Evolutionary conservation across 768 basidiomycete species (phyloP).

Genomic region (Porphyrellus cyaneotinctus): DNA sequence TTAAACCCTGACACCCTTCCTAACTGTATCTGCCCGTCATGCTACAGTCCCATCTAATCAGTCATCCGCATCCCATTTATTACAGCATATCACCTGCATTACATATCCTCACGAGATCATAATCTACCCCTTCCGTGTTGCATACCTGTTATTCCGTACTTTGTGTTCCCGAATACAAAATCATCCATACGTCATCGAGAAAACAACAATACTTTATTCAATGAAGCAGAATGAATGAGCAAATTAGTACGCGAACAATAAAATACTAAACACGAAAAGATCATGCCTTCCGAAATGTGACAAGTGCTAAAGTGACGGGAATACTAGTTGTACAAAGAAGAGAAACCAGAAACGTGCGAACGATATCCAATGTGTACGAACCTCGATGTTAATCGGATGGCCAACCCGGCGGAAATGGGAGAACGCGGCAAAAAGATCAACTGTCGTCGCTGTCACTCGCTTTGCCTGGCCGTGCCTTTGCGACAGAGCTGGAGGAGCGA

Average conservation of each 20-base stretch:
- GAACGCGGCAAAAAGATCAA: slow-evolving; percentile 4
- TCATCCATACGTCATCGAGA: background rate
- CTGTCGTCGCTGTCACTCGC: slow-evolving; percentile 26
- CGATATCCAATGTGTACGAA: slow-evolving; percentile 7
- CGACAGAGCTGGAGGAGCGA: slow-evolving; percentile 2
- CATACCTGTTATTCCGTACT: background rate
- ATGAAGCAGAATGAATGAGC: background rate
- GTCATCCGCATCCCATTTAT: background rate
- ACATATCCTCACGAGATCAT: background rate
- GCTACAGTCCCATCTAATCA: slow-evolving; percentile 40
- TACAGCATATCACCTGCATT: background rate
- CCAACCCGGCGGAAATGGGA: background rate
- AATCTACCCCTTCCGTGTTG: background rate
- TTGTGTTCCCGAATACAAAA: background rate
- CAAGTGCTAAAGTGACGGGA: slow-evolving; percentile 3
- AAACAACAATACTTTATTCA: background rate
- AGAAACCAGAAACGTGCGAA: slow-evolving; percentile 2
- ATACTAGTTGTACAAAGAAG: slow-evolving; percentile 17
- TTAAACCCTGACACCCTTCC: slow-evolving; percentile 22
- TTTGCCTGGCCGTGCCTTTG: slow-evolving; percentile 3
- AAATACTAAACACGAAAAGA: slow-evolving; percentile 5
- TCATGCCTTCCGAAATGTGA: slow-evolving; percentile 4
- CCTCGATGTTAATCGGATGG: background rate
- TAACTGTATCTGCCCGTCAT: slow-evolving; percentile 40
- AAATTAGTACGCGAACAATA: slow-evolving; percentile 15